Evolutionary conservation across 208 protist species (phyloP).

Genomic region (Trypanosoma vivax): DNA sequence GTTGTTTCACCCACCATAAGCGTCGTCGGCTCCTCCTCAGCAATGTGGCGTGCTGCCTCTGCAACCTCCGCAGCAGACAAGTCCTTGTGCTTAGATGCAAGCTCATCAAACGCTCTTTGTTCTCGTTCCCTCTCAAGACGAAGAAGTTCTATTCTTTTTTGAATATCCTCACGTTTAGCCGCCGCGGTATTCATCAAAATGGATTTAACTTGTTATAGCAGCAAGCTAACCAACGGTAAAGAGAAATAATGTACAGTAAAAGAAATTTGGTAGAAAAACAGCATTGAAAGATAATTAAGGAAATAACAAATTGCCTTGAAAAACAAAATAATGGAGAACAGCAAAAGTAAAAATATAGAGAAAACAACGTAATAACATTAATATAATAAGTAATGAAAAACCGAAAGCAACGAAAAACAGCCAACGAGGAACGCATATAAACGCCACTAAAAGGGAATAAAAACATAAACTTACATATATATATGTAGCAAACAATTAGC

Average conservation of each 20-base stretch:
- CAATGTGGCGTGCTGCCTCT: constrained; percentile 37
- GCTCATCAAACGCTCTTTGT: constrained; percentile 54
- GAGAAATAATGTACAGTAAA: constrained; percentile 12
- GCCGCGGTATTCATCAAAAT: constrained; percentile 18
- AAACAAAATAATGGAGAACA: not conserved
- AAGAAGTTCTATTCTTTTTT: constrained; percentile 58
- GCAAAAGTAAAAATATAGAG: constrained; percentile 4
- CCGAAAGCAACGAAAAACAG: too few relatives aligned
- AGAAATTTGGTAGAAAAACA: not conserved
- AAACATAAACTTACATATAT: too few relatives aligned
- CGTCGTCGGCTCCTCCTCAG: constrained; percentile 19
- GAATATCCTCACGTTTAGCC: constrained; percentile 54
- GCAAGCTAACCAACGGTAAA: not conserved
- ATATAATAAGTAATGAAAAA: constrained; percentile 1
- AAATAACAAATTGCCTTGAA: not conserved
- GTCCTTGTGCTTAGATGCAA: constrained; percentile 26
- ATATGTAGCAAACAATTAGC: too few relatives aligned
- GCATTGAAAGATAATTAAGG: not conserved
- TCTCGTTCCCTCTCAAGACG: constrained; percentile 50
- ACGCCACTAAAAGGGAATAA: not conserved
- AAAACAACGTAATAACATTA: not conserved
- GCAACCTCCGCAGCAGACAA: constrained; percentile 45
- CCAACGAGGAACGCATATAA: too few relatives aligned
- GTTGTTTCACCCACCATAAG: constrained; percentile 23
- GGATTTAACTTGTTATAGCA: not conserved